These are phyloP conservation scores for Cyclostephanos tholiformis DNA, from an alignment of 108 stramenopile genomes.

Conservation along the genomic window DNA sequence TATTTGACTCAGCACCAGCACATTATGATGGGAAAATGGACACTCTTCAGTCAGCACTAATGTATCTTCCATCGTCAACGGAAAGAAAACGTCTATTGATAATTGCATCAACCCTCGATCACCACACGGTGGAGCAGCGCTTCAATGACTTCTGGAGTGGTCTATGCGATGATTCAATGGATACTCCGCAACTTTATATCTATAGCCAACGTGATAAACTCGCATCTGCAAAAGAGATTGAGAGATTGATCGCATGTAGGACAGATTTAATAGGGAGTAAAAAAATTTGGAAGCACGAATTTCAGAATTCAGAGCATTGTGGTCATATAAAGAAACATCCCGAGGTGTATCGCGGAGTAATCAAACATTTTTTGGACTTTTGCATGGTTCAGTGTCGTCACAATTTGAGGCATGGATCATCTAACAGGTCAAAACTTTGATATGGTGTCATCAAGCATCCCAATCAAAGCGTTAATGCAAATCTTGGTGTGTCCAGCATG, in stretches of 20 bases:
- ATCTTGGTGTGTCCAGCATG: too few relatives aligned
- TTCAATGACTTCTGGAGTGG: slow-evolving; percentile 56
- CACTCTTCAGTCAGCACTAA: slow-evolving; percentile 28
- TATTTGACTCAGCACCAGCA: slow-evolving; percentile 82
- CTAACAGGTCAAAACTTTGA: slow-evolving; percentile 2
- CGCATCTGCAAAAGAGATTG: slow-evolving; percentile 41
- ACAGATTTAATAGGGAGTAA: slow-evolving; percentile 21
- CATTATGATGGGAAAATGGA: slow-evolving; percentile 32
- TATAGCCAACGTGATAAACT: slow-evolving; percentile 67
- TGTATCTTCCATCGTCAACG: slow-evolving; percentile 23
- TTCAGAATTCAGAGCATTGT: slow-evolving; percentile 67
- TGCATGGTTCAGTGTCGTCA: slow-evolving; percentile 18
- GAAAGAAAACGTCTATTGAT: slow-evolving; percentile 29
- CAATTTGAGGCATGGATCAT: not conserved
- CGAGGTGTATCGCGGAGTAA: slow-evolving; percentile 39
- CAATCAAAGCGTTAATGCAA: not conserved
- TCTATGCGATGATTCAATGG: slow-evolving; percentile 41
- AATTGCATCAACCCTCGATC: slow-evolving; percentile 19
- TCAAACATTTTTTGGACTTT: slow-evolving; percentile 21
- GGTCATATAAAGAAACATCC: slow-evolving; percentile 65
- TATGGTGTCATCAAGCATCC: not conserved
- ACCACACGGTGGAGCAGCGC: slow-evolving; percentile 26
- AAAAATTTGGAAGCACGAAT: slow-evolving; percentile 45
- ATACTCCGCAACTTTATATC: slow-evolving; percentile 70
- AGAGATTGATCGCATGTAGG: slow-evolving; percentile 49